phyloP scores from a whole-genome alignment of 805 yeast species.

The Schizosaccharomyces japonicus region DNA sequence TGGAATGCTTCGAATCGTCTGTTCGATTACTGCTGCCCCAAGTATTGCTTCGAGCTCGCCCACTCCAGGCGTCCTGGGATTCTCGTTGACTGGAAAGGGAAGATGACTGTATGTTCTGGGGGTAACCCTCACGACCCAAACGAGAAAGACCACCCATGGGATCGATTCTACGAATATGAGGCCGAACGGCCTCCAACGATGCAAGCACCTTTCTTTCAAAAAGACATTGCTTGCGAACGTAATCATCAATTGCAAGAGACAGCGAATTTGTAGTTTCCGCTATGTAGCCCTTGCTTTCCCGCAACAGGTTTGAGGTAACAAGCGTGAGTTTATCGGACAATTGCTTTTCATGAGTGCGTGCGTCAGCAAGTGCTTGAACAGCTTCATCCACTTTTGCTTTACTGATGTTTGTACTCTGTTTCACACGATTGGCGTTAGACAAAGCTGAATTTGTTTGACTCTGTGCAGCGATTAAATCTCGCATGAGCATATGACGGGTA shows the following conservation, averaged over 20 bases:
- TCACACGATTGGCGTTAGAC: slow-evolving; percentile 38
- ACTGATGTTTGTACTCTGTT: slow-evolving; percentile 51
- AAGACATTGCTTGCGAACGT: slow-evolving; percentile 50
- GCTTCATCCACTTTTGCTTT: slow-evolving; percentile 85
- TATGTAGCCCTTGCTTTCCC: slow-evolving; percentile 42
- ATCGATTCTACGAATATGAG: slow-evolving; percentile 53
- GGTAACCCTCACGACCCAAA: slow-evolving; percentile 37
- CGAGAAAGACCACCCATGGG: slow-evolving; percentile 59
- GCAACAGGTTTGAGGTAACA: slow-evolving; percentile 63
- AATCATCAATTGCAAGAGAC: slow-evolving; percentile 29
- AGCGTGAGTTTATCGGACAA: slow-evolving; percentile 56
- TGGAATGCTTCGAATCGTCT: too few relatives aligned
- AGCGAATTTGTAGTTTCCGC: slow-evolving; percentile 34
- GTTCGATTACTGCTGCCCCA: too few relatives aligned
- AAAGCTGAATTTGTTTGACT: slow-evolving; percentile 46
- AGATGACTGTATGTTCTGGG: background rate
- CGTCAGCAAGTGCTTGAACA: slow-evolving; percentile 49
- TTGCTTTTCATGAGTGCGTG: slow-evolving; percentile 51
- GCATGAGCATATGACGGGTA: slow-evolving; percentile 74
- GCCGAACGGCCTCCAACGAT: slow-evolving; percentile 44
- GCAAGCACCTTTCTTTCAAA: slow-evolving; percentile 62
- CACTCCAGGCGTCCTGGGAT: background rate
- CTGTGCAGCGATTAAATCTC: slow-evolving; percentile 66
- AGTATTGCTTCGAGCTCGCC: too few relatives aligned
- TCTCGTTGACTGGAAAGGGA: background rate